phyloP scores from a whole-genome alignment of 2,329 filamentous ascomycete genomes.

The Pseudogymnoascus verrucosus region DNA sequence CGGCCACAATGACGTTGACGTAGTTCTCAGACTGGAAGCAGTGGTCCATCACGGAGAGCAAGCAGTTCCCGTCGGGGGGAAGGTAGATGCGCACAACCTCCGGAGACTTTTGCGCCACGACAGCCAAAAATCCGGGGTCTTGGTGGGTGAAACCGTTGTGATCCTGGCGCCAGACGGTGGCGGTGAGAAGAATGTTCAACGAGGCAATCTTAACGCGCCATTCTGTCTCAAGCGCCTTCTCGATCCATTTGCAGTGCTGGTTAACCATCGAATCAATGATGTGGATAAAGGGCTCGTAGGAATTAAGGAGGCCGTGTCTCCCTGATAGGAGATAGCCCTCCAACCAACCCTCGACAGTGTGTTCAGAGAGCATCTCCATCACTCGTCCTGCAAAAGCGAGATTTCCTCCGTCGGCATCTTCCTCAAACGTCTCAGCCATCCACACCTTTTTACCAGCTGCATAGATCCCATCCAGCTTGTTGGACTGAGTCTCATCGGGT shows the following conservation, averaged over 20 bases:
- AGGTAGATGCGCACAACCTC: slow-evolving; percentile 76
- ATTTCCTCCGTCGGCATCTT: slow-evolving; percentile 68
- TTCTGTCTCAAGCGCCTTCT: slow-evolving; percentile 71
- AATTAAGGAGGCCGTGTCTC: slow-evolving; percentile 68
- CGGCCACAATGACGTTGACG: slow-evolving; percentile 72
- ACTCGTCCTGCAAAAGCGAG: slow-evolving; percentile 60
- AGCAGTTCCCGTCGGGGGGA: slow-evolving; percentile 70
- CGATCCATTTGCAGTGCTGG: slow-evolving; percentile 79
- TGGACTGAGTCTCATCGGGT: slow-evolving; percentile 74
- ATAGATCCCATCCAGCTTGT: slow-evolving; percentile 67
- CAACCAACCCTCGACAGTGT: slow-evolving; percentile 72
- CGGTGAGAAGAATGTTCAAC: slow-evolving; percentile 71
- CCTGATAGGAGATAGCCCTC: slow-evolving; percentile 72
- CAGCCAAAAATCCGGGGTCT: slow-evolving; percentile 71
- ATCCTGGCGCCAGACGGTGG: slow-evolving; percentile 74
- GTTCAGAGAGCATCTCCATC: slow-evolving; percentile 80
- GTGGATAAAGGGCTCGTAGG: slow-evolving; percentile 76
- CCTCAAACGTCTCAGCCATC: slow-evolving; percentile 70
- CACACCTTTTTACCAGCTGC: slow-evolving; percentile 71
- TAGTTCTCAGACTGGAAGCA: slow-evolving; percentile 68
- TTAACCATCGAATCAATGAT: slow-evolving; percentile 82
- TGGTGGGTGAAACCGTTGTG: slow-evolving; percentile 81
- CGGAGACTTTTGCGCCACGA: slow-evolving; percentile 71
- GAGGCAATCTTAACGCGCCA: slow-evolving; percentile 68
- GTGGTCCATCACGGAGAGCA: slow-evolving; percentile 69